Conservation (phyloP, 225 moss, liverwort and hornwort genomes). For the Straminergon stramineum region DNA sequence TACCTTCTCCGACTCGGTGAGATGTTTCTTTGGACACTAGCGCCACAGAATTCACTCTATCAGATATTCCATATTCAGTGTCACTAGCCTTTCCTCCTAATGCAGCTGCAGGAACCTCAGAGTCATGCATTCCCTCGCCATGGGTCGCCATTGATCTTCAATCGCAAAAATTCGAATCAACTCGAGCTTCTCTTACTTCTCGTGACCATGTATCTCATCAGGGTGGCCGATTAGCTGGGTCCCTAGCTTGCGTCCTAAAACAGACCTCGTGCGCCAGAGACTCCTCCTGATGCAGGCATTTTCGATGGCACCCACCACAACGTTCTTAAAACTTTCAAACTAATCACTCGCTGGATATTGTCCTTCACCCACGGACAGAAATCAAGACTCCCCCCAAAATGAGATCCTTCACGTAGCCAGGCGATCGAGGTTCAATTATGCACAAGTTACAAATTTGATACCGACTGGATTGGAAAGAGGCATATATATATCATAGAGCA, state of each 20-base stretch:
- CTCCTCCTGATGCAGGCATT: background rate
- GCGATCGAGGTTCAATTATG: background rate
- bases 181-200: background rate
- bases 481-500: too few relatives aligned
- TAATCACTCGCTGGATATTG: background rate
- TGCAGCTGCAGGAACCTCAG: background rate
- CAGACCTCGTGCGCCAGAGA: background rate
- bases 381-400: background rate
- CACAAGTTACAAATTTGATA: background rate
- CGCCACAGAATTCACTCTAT: background rate
- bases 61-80: background rate
- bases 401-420: too few relatives aligned
- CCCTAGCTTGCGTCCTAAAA: background rate
- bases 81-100: conserved; percentile 1
- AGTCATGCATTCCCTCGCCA: background rate
- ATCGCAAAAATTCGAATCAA: background rate
- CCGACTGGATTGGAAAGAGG: background rate
- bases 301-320: background rate
- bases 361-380: background rate
- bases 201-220: background rate
- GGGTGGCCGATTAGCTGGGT: background rate
- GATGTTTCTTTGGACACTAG: conserved; percentile 21
- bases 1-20: conserved; percentile 39
- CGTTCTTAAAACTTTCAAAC: background rate
- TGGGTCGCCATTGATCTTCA: background rate